Percentiles rank a stretch among this genome's conserved stretches.
These are phyloP conservation scores for Backusella circina DNA, from an alignment of 192 early-diverging fungal genomes.

Conservation along the genomic window DNA sequence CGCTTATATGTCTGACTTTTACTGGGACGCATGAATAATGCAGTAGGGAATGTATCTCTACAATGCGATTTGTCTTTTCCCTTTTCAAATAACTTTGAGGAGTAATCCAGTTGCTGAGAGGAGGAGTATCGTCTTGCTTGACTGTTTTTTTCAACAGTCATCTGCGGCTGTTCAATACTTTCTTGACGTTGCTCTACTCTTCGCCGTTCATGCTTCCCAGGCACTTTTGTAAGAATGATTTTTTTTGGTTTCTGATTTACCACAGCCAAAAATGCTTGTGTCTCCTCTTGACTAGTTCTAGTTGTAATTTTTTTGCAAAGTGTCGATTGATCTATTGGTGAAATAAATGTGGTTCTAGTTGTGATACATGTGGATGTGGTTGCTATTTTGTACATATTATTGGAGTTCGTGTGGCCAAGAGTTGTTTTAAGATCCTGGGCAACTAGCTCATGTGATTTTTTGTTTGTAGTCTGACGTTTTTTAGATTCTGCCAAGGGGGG, in stretches of 20 bases:
- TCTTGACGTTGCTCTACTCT: conserved; percentile 25
- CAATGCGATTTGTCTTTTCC: background rate
- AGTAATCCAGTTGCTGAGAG: background rate
- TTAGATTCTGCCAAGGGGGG: background rate
- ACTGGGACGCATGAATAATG: background rate
- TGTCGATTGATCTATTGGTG: conserved; percentile 22
- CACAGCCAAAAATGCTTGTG: conserved; percentile 26
- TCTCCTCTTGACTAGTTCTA: conserved; percentile 21
- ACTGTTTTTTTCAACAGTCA: background rate
- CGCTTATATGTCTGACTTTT: background rate
- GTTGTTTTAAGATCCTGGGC: background rate
- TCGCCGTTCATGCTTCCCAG: conserved; percentile 40
- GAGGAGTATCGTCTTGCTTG: background rate
- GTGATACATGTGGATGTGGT: conserved; percentile 27
- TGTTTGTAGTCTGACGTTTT: background rate
- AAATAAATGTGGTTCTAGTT: conserved; percentile 26
- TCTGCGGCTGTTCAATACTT: background rate
- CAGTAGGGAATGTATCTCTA: background rate
- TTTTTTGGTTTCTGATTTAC: conserved; percentile 21
- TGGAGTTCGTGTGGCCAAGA: background rate
- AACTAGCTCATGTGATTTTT: conserved; percentile 1
- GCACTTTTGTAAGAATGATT: conserved; percentile 42
- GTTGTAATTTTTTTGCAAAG: conserved; percentile 23
- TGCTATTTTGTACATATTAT: conserved; percentile 25
- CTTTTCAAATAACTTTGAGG: background rate